phyloP scores from a whole-genome alignment of 2,329 filamentous ascomycete species.

The Tothia fuscella region DNA sequence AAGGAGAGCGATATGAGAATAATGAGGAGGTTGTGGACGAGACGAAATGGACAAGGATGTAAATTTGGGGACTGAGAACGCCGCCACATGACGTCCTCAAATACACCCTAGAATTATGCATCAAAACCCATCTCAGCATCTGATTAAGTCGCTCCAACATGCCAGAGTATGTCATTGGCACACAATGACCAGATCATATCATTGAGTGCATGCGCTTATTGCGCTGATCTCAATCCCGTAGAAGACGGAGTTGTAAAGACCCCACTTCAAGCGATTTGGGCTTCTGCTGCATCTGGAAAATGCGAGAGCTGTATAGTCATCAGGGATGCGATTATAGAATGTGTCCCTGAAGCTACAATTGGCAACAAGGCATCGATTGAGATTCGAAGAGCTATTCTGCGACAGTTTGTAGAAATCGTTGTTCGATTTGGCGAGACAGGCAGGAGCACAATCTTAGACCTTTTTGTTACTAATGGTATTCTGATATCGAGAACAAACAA shows the following conservation, averaged over 20 bases:
- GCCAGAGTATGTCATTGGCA: too few species aligned
- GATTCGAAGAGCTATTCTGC: constrained; percentile 1
- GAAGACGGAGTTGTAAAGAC: not conserved
- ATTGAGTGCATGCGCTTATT: too few species aligned
- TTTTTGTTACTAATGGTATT: not conserved
- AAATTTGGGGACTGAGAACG: too few species aligned
- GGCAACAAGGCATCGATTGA: not conserved
- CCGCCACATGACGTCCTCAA: too few species aligned
- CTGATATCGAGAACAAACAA: not conserved
- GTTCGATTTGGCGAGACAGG: not conserved
- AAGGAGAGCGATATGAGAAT: too few species aligned
- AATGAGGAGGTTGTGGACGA: too few species aligned
- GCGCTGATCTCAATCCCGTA: not conserved
- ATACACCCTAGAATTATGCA: too few species aligned
- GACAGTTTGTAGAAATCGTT: constrained; percentile 5
- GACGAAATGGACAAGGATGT: too few species aligned
- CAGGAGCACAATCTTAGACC: not conserved
- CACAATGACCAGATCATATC: too few species aligned
- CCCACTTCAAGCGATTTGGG: not conserved
- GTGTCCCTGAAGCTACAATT: not conserved
- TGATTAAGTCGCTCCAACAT: too few species aligned
- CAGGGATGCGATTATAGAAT: constrained; percentile 1
- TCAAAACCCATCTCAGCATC: too few species aligned
- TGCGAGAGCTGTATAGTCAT: constrained; percentile 6
- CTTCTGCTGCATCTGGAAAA: not conserved